Conservation (phyloP, 352 stramenopile genomes). For the Phytophthora idaei region DNA sequence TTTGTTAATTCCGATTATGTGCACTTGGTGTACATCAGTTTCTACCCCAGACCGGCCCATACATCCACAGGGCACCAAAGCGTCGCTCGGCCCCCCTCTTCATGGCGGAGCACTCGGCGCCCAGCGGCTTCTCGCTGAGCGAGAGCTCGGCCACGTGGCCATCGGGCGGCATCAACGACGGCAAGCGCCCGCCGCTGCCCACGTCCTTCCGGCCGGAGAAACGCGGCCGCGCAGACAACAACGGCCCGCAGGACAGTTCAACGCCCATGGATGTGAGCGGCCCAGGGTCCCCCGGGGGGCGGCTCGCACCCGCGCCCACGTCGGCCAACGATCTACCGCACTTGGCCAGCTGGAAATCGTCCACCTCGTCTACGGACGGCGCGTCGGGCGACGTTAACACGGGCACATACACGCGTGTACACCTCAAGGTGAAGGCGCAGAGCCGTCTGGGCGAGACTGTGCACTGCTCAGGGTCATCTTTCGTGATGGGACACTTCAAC, state of each 20-base stretch:
- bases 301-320: background rate
- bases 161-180: constrained; percentile 38
- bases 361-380: constrained; percentile 35
- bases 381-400: constrained; percentile 71
- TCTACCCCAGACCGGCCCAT: background rate
- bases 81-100: constrained; percentile 9
- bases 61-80: constrained; percentile 13
- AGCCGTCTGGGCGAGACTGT: constrained; percentile 82
- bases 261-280: constrained; percentile 24
- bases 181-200: constrained; percentile 55
- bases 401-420: constrained; percentile 83
- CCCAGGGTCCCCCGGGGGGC: constrained; percentile 3
- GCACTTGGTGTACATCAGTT: constrained; percentile 14
- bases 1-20: constrained; percentile 1
- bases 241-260: constrained; percentile 8
- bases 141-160: constrained; percentile 36
- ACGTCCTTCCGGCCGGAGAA: constrained; percentile 55
- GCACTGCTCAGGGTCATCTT: constrained; percentile 81
- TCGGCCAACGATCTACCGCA: constrained; percentile 34
- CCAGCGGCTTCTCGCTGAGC: constrained; percentile 20
- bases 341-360: constrained; percentile 43
- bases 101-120: constrained; percentile 31
- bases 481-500: constrained; percentile 90
- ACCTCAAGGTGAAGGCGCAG: constrained; percentile 67
- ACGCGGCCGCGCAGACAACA: constrained; percentile 35